Evolutionary conservation across 2,329 filamentous ascomycete species (phyloP).

Genomic region (Fonsecaea pedrosoi): DNA sequence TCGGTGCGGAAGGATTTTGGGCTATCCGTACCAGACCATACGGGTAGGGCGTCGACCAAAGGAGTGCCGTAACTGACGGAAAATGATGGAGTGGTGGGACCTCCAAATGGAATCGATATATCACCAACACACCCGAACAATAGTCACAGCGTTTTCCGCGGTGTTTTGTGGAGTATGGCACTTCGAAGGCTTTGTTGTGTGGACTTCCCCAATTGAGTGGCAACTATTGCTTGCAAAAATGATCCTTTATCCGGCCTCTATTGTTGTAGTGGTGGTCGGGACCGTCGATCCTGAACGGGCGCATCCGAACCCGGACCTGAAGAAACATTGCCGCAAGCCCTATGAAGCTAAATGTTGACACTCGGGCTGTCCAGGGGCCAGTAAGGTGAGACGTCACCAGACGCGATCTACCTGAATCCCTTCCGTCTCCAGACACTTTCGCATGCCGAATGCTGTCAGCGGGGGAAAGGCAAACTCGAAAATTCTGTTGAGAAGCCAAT

Average conservation of each 20-base stretch:
- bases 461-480: not conserved
- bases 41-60: not conserved
- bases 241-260: not conserved
- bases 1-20: not conserved
- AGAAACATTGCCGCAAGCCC: not conserved
- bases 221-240: not conserved
- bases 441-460: not conserved
- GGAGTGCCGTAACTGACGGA: not conserved
- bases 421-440: not conserved
- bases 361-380: not conserved
- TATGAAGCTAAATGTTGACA: not conserved
- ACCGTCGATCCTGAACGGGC: conserved; percentile 1
- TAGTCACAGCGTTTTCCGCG: not conserved
- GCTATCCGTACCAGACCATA: not conserved
- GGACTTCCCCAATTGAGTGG: not conserved
- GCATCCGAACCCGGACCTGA: not conserved
- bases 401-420: not conserved
- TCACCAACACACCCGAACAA: not conserved
- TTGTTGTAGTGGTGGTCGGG: not conserved
- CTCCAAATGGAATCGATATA: not conserved
- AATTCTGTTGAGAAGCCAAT: conserved; percentile 4
- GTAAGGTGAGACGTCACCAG: conserved; percentile 4
- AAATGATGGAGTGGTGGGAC: not conserved
- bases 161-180: not conserved
- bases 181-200: not conserved